A percentile compares a stretch with the other conserved stretches of the same genome.
Evolutionary conservation across 192 early-diverging fungal genomes (phyloP).

Genomic region (Endogone sp.): DNA sequence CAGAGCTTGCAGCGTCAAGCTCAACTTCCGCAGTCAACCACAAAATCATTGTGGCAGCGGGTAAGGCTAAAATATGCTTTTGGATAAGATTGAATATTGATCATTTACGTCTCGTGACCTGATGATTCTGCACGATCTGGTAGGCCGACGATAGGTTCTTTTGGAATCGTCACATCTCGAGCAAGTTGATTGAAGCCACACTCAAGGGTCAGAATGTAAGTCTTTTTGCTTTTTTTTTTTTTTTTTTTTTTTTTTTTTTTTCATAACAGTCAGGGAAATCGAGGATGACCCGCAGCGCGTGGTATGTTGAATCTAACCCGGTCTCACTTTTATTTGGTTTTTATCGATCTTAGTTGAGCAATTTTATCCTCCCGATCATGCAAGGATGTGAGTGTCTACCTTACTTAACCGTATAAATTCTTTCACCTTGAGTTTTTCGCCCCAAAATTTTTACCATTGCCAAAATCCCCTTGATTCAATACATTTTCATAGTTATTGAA

Average conservation of each 20-base stretch:
- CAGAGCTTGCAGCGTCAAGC: slow-evolving; percentile 74
- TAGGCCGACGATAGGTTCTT: slow-evolving; percentile 93
- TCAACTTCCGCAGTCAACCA: slow-evolving; percentile 23
- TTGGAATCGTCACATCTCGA: slow-evolving; percentile 78
- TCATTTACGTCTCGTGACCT: not conserved
- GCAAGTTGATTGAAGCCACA: slow-evolving; percentile 63
- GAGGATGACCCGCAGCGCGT: too few species aligned
- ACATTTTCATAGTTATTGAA: slow-evolving; percentile 68
- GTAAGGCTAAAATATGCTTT: slow-evolving; percentile 40
- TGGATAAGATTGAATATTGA: not conserved
- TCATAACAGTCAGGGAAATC: too few species aligned
- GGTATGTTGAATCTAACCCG: too few species aligned
- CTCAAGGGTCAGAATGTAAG: slow-evolving; percentile 43
- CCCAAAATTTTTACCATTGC: too few species aligned
- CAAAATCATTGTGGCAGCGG: slow-evolving; percentile 47
- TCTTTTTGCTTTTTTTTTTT: too few species aligned
- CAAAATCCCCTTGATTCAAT: too few species aligned
- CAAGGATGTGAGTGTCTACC: slow-evolving; percentile 71
- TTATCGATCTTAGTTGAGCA: too few species aligned
- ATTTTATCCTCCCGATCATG: slow-evolving; percentile 87
- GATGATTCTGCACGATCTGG: not conserved
- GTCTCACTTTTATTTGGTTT: too few species aligned
- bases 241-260: too few species aligned
- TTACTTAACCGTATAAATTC: slow-evolving; percentile 15
- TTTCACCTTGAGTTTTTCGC: too few species aligned